A percentile compares a stretch with the other conserved stretches of the same genome.
These are phyloP conservation scores for Xylaria digitata DNA, from an alignment of 2,329 filamentous ascomycete genomes.

Conservation along the genomic window DNA sequence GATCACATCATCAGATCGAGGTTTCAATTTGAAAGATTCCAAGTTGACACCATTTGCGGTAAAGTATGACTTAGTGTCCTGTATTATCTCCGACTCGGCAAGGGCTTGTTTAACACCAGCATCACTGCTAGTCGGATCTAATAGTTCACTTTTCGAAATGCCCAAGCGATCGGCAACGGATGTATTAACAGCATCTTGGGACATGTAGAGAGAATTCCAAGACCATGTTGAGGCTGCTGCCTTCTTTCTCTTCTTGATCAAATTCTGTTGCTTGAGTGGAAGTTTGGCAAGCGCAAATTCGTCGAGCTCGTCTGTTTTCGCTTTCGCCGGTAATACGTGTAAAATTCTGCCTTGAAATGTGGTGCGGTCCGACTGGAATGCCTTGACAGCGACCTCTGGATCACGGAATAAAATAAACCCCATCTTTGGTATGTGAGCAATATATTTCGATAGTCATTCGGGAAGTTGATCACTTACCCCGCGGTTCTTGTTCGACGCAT, in stretches of 20 bases:
- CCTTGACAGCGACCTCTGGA: constrained; percentile 77
- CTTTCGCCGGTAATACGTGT: constrained; percentile 86
- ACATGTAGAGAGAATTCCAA: constrained; percentile 99
- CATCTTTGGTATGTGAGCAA: constrained; percentile 58
- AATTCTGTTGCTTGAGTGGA: constrained; percentile 92
- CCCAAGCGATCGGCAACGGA: constrained; percentile 88
- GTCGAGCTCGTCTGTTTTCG: constrained; percentile 85
- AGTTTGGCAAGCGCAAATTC: constrained; percentile 91
- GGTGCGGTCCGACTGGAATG: constrained; percentile 83
- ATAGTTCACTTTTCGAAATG: constrained; percentile 87
- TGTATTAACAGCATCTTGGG: constrained; percentile 91
- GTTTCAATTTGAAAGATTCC: constrained; percentile 86
- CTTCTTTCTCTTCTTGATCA: constrained; percentile 86
- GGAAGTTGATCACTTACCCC: constrained; percentile 58
- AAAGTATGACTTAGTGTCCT: constrained; percentile 96
- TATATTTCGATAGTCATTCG: constrained; percentile 13
- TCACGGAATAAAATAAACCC: constrained; percentile 85
- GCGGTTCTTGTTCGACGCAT: constrained; percentile 79
- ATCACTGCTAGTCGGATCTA: constrained; percentile 95
- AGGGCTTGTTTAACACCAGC: constrained; percentile 96
- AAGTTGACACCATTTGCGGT: constrained; percentile 88
- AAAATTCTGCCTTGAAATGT: constrained; percentile 93
- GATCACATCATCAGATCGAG: constrained; percentile 87
- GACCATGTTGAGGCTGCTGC: constrained; percentile 85
- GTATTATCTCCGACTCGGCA: constrained; percentile 94